Evolutionary conservation across 2,329 filamentous ascomycete species (phyloP).

Genomic region (Alternaria solani): DNA sequence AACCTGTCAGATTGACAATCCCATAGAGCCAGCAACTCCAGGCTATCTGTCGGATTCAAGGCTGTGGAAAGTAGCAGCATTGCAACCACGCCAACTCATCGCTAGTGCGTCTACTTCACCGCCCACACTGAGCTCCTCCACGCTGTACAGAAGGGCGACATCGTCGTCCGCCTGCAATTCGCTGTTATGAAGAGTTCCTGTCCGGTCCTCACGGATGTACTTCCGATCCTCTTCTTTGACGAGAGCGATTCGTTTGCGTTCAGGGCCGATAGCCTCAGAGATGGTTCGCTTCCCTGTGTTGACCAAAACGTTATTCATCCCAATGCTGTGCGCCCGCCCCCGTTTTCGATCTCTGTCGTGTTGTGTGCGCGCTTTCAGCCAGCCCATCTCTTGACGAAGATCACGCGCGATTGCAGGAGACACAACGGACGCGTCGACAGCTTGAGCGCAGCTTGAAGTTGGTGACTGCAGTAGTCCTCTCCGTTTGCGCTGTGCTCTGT

Average conservation of each 20-base stretch:
- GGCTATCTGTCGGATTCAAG: neutral
- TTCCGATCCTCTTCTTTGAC: conserved; percentile 33
- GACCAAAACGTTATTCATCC: neutral
- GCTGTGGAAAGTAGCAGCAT: neutral
- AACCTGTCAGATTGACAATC: neutral
- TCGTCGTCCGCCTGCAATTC: conserved; percentile 30
- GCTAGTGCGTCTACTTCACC: neutral
- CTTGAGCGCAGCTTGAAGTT: neutral
- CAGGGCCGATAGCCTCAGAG: conserved; percentile 12
- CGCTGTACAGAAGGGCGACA: conserved; percentile 5
- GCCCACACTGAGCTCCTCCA: conserved; percentile 20
- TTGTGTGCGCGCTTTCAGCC: conserved; percentile 27
- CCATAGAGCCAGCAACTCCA: neutral
- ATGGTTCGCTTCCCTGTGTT: neutral
- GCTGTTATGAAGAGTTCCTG: conserved; percentile 36
- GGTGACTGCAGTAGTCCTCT: neutral
- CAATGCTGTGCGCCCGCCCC: neutral
- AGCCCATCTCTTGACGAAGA: conserved; percentile 13
- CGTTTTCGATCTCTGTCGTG: conserved; percentile 15
- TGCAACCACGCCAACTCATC: neutral
- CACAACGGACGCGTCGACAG: neutral
- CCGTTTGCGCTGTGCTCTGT: neutral
- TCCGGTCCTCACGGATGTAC: conserved; percentile 24
- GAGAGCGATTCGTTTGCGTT: conserved; percentile 31
- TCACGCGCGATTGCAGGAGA: conserved; percentile 11